Evolutionary conservation across 78 protist genomes (phyloP), one percentile per base, ranked within the genome.

Genomic region (Dictyostelium firmibasis): DNA sequence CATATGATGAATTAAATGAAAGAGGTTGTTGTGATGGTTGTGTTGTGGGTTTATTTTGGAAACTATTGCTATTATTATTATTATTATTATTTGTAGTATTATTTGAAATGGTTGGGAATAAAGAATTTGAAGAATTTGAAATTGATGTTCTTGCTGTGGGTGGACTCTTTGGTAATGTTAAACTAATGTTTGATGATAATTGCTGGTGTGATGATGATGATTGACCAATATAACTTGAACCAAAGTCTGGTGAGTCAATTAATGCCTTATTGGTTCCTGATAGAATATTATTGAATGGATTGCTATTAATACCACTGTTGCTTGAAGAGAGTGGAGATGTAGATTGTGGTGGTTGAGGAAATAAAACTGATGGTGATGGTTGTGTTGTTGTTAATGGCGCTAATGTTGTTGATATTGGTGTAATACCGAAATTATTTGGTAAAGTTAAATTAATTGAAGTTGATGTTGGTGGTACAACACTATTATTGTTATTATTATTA

Each of bases 81-180:
- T 29, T 38, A 29, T n/a, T 47, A 53, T 27, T 53, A 38, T 43
- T 67, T 29, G 38, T 41, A 35, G 38, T 77, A 35, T 23, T 36
- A 76, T 41, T 18, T n/a, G n/a, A n/a, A n/a, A n/a, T n/a, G n/a
- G n/a, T n/a, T n/a, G 85, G 62, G 41, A 79, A 60, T 18, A 85
- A 88, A 23, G 53, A 57, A 84, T 72, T 84, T 18, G 78, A 72
- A 31, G 64, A 35, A 11, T 11, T 47, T 41, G 44, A 36, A 23
- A 69, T 31, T 67, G 31, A 0, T 33, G 8, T 3, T 16, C 31
- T 31, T n/a, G n/a, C 35, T 50, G 70, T 9, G 25, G 83, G 33
- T 77, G 50, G 83, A 8, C 41, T 29, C 41, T 36, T 29, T 75
- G 41, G 41, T 75, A 75, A 75, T 36, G 81, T 75, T 75, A 36